A percentile compares a stretch with the other conserved stretches of the same genome.
phyloP scores from a whole-genome alignment of 2,329 filamentous ascomycete genomes.

The Diaporthe citriasiana region DNA sequence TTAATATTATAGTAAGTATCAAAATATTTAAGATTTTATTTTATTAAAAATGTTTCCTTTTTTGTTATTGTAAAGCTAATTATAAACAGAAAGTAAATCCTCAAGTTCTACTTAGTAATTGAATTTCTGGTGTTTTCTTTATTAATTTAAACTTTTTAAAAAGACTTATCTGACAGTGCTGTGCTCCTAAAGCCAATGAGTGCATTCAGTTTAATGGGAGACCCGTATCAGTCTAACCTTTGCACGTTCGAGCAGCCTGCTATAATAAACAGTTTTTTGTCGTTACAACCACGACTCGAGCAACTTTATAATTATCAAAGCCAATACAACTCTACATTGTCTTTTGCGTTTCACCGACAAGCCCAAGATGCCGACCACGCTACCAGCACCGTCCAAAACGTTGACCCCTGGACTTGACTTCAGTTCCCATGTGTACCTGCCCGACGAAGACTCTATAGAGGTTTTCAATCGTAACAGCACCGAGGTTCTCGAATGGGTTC shows the following conservation, averaged over 20 bases:
- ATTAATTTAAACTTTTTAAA: too few relatives aligned
- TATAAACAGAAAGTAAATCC: not conserved
- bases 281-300: not conserved
- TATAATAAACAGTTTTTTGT: slow-evolving; percentile 14
- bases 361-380: slow-evolving; percentile 27
- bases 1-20: not conserved
- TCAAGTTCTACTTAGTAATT: not conserved
- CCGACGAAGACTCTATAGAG: slow-evolving; percentile 12
- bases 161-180: too few relatives aligned
- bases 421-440: slow-evolving; percentile 25
- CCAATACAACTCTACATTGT: not conserved
- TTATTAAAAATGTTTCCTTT: not conserved
- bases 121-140: not conserved
- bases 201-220: not conserved
- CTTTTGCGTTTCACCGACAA: not conserved
- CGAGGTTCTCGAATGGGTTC: slow-evolving; percentile 9
- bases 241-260: not conserved
- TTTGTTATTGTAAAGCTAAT: too few relatives aligned
- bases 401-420: slow-evolving; percentile 19
- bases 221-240: not conserved
- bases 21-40: not conserved
- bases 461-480: slow-evolving; percentile 23
- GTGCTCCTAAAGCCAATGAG: not conserved
- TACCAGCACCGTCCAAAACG: slow-evolving; percentile 5
- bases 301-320: not conserved